These are phyloP conservation scores for Stenocarpella maydis DNA, from an alignment of 2,329 filamentous ascomycete species.

Conservation along the genomic window DNA sequence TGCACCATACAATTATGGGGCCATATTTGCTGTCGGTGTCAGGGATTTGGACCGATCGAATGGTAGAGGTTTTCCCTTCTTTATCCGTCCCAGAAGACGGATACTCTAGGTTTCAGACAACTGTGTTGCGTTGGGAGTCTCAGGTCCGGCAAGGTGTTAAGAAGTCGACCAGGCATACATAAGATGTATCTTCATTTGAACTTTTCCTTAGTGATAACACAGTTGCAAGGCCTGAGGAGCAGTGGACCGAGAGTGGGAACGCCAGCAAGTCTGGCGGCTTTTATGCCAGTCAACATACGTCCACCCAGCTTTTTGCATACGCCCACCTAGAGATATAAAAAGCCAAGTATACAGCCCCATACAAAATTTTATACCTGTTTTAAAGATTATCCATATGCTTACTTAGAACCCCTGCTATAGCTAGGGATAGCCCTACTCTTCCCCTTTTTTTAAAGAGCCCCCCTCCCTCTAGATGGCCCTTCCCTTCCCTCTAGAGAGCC, in stretches of 20 bases:
- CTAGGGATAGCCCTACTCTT: too few relatives aligned
- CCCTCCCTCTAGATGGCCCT: too few relatives aligned
- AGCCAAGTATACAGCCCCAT: too few relatives aligned
- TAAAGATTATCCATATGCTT: too few relatives aligned
- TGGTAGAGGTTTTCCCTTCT: neutral
- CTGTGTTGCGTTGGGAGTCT: neutral
- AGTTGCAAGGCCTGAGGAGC: too few relatives aligned
- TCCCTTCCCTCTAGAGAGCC: too few relatives aligned
- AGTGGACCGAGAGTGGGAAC: neutral
- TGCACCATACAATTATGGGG: neutral
- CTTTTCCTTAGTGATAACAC: neutral
- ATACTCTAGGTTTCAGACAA: neutral
- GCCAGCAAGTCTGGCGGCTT: neutral
- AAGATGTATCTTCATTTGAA: neutral
- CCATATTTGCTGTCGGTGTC: neutral
- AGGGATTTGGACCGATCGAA: neutral
- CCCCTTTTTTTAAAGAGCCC: too few relatives aligned
- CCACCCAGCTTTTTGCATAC: too few relatives aligned
- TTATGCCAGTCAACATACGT: neutral
- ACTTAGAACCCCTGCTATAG: too few relatives aligned
- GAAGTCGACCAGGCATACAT: too few relatives aligned
- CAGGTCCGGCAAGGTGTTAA: neutral
- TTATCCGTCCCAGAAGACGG: neutral
- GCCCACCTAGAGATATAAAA: too few relatives aligned
- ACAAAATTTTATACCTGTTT: too few relatives aligned